Conservation (phyloP, 805 yeast species). For the Lachancea mirantina region DNA sequence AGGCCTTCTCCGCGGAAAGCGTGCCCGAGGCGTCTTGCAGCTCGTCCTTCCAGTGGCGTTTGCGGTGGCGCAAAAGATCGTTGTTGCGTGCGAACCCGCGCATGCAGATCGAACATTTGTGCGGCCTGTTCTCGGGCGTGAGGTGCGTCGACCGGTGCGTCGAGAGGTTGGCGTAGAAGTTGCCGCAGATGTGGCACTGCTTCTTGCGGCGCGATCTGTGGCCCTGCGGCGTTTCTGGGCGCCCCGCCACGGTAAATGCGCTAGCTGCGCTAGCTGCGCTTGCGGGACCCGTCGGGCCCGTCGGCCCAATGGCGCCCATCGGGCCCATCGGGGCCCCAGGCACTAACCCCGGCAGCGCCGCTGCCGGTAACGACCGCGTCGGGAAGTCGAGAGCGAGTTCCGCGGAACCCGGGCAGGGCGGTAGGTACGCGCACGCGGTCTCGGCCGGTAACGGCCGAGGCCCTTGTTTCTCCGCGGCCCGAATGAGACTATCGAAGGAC, state of each 20-base stretch:
- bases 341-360: conserved; percentile 7
- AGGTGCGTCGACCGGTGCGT: conserved; percentile 78
- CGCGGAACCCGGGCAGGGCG: too few species aligned
- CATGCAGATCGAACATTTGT: conserved; percentile 65
- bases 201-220: conserved; percentile 51
- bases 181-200: conserved; percentile 63
- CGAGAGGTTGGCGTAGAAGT: conserved; percentile 68
- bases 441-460: too few species aligned
- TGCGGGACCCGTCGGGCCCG: conserved; percentile 1
- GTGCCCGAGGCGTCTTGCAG: conserved; percentile 8
- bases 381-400: too few species aligned
- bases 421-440: too few species aligned
- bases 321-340: conserved; percentile 11
- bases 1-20: conserved; percentile 2
- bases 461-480: conserved; percentile 26
- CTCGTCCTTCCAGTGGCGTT: conserved; percentile 72
- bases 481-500: conserved; percentile 25
- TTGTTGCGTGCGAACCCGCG: conserved; percentile 87
- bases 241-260: neutral
- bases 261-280: neutral
- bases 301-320: neutral
- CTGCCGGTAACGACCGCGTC: conserved; percentile 11
- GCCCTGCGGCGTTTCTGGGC: neutral
- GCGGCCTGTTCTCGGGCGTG: conserved; percentile 67
- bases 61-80: conserved; percentile 77